These are phyloP conservation scores for Lipomyces yamanashiensis DNA, from an alignment of 805 yeast species.

Conservation along the genomic window DNA sequence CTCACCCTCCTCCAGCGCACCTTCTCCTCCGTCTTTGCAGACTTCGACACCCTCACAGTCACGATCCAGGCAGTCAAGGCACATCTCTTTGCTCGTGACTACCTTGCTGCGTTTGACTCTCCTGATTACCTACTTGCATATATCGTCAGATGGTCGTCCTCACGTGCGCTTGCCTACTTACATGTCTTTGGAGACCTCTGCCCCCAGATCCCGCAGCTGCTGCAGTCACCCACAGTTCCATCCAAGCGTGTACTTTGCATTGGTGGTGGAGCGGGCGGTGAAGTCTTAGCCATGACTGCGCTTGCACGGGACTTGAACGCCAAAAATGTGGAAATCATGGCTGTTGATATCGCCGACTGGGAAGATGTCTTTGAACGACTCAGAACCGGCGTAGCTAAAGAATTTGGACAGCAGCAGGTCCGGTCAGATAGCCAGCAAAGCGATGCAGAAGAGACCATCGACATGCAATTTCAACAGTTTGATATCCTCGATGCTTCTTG, in stretches of 20 bases:
- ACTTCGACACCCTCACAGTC: slow-evolving; percentile 20
- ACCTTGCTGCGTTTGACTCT: slow-evolving; percentile 63
- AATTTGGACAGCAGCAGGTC: neutral
- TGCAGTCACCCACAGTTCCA: neutral
- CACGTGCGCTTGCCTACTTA: slow-evolving; percentile 75
- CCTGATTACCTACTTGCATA: slow-evolving; percentile 72
- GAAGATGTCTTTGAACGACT: slow-evolving; percentile 52
- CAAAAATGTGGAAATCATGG: slow-evolving; percentile 51
- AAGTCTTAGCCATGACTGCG: slow-evolving; percentile 66
- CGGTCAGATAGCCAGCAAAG: neutral
- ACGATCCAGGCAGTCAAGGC: slow-evolving; percentile 69
- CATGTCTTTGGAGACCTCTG: slow-evolving; percentile 57
- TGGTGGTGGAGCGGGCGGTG: slow-evolving; percentile 94
- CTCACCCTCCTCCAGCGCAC: slow-evolving; percentile 25
- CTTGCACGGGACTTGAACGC: slow-evolving; percentile 51
- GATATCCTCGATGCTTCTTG: slow-evolving; percentile 37
- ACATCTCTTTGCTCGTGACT: slow-evolving; percentile 71
- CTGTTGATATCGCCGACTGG: slow-evolving; percentile 86
- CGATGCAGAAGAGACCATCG: neutral
- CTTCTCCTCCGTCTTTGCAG: slow-evolving; percentile 24
- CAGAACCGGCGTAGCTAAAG: slow-evolving; percentile 15
- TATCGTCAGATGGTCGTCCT: slow-evolving; percentile 84
- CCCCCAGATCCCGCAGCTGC: slow-evolving; percentile 17
- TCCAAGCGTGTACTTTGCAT: slow-evolving; percentile 56
- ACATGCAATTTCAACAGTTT: slow-evolving; percentile 24